Evolutionary conservation across 176 grass and related monocot species (phyloP), one percentile per base, ranked within the genome.

Genomic region (Secale cereale): DNA sequence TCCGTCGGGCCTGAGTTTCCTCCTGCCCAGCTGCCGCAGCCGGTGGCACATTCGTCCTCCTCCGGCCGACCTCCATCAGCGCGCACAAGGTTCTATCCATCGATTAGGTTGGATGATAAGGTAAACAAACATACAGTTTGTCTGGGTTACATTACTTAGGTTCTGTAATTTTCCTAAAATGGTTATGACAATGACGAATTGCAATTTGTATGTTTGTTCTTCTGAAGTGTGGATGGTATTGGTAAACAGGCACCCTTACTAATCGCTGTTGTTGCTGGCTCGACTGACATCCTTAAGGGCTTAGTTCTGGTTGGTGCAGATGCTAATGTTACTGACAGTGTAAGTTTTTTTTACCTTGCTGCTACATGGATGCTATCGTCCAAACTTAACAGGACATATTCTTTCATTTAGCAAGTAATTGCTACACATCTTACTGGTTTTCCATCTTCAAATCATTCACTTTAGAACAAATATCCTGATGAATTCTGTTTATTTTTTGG

Each of bases 261-360:
- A 1, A 56, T 60, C 4, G 65, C 84, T 61, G 25, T 52, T 40
- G 16, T 4, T 15, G 3, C 3, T 65, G 86, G 80, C 46, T 78
- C 69, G 35, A 78, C 80, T 88, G 80, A 88, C 56, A 69, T 82
- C 31, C 22, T 88, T n/a, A 70, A 83, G 71, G 78, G 41, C 26
- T 88, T 88, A 71, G 33, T 79, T 59, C 50, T 71, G 36, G 84
- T 76, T 71, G 76, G 75, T 61, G 84, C 76, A 61, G 63, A 88
- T 75, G 72, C 86, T 69, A 88, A 83, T 88, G 72, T 78, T 45
- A 36, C n/a, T 43, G 74, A 76, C 63, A 25, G 28, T 73, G 78
- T 88, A 88, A 20, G 86, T 67, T 54, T 87, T 39, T 37, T 48
- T 17, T 20, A 5, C 32, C 40, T 76, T 76, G 22, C 27, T 64